Base-by-base conservation (phyloP, 352 stramenopile species). In the Pythium scleroteichum region DNA sequence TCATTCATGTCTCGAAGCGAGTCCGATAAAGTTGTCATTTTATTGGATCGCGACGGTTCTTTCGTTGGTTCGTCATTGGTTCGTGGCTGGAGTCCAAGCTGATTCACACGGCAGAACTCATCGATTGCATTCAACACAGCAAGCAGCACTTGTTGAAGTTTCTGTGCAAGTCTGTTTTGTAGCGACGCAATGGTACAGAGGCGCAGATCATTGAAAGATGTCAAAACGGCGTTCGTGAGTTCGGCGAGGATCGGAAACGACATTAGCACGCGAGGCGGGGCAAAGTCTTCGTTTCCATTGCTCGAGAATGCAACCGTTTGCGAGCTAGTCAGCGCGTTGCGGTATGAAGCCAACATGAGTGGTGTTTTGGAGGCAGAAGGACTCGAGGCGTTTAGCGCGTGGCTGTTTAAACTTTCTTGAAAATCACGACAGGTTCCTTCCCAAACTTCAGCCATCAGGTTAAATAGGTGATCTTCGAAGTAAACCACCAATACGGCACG, bases 161-260 rank as follows among this genome's bases (percentile, higher is more conserved):
- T 78, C 58, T 79, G 82, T 7, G 69, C 53, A 9, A 92, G 61
- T 24, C 80, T 82, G 39, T 68, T 76, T 53, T 83, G 70, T 24
- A 94, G 57, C 10, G 84, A 92, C 9, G 64, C 55, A 32, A 94
- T 87, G 23, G 78, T 75, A 54, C 84, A 94, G 39, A 92, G 62
- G 13, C 86, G 79, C n/a, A 96, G 69, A 44, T 95, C 82, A 45
- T 96, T 96, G 22, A 95, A 80, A 8, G 82, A 92, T 22, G 74
- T 66, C 2, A 96, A 58, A 23, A 96, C 20, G 2, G 79, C 76
- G 70, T 96, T 96, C 3, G 82, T 94, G 44, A 94, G 88, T 59
- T 94, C 83, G 0, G 87, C 88, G 42, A 94, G 51, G 29, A 93
- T 69, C n/a, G 88, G 88, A 60, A 93, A 95, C 23, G 85, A 82